Base-by-base conservation (phyloP, 768 basidiomycete species). In the Podaxis mareebaensis region DNA sequence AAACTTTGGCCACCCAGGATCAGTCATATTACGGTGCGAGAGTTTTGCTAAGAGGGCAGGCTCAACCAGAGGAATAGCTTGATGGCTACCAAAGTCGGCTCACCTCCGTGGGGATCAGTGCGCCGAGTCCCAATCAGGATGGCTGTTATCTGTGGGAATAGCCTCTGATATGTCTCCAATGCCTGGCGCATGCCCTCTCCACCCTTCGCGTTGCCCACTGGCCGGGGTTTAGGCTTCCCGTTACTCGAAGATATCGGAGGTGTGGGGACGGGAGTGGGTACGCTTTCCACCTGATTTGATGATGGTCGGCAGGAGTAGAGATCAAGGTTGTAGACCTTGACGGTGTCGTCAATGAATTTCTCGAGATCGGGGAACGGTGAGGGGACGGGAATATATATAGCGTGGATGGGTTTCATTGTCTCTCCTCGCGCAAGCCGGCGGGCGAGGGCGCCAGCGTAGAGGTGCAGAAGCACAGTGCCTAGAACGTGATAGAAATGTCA, bases 381-480 rank as follows among this genome's bases (percentile, higher is more conserved):
- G 0, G 92, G 89, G 0, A 92, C 89, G 13, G 95, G 91, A 64
- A 99, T 95, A 78, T 97, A 96, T 65, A 99, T 79, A 3, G 90
- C 81, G 38, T 83, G 81, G 61, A 90, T 87, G 0, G 83, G 80
- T 48, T 76, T 75, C 68, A 80, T 70, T 12, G 74, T 64, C 54
- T 79, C 69, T 4, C 75, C 70, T 1, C 71, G 66, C 8, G 75
- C 39, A 17, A 78, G 66, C 40, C 80, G 71, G 42, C 79, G 80
- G 22, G 85, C 86, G 22, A 96, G 75, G 5, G 85, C 88, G 0
- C 88, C 93, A 4, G 89, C 90, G 61, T 90, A 90, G 38, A 99
- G 85, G 72, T 97, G 95, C 11, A 99, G 80, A 26, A 99, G 83
- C n/a, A 97, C 95, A 4, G 96, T 99, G 72, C 95, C 95, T 98